Evolutionary conservation across 1,284 basidiomycete genomes (phyloP), one percentile per base, ranked within the genome.

Genomic region (Moniliella sp.): DNA sequence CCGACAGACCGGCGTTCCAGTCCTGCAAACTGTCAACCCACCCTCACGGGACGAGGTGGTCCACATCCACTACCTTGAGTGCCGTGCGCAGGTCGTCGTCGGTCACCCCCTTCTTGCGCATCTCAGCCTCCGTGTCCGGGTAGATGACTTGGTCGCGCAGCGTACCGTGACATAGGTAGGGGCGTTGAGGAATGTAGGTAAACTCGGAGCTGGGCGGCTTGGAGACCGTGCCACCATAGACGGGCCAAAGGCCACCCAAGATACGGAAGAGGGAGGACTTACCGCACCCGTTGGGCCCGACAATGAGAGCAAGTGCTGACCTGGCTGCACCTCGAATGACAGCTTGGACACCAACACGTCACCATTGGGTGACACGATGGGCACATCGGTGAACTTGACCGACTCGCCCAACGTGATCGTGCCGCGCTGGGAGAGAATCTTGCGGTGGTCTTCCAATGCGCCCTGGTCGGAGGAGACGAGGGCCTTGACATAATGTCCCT

Each of bases 341-440:
- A 97, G 65, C 46, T 54, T 52, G 39, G 56, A 47, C 32, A 97
- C 70, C 9, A 97, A 69, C 12, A 94, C 72, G 51, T 93, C 84
- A 8, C 88, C 88, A 48, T 91, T 94, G 2, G 88, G 88, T 7
- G 81, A 86, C 26, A 94, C 77, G 40, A 97, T 84, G 0, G 88
- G 88, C 1, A 97, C 88, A 38, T 76, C 69, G 48, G 86, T 76
- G 48, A 97, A 93, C 30, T 75, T 69, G 51, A 97, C 91, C 42
- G 81, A 76, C 17, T 57, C 53, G 18, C 39, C 30, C 32, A 40
- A 39, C 21, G 39, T 34, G 23, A 91, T 68, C 45, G 73, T 64
- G 2, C 88, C 88, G 21, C 79, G 70, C 4, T 77, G 73, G 40
- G 70, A 68, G 17, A 93, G 68, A 34, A 91, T 82, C 83, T 47